These are phyloP conservation scores for Nakazawaea wickerhamii DNA, from an alignment of 805 yeast genomes.

Conservation along the genomic window DNA sequence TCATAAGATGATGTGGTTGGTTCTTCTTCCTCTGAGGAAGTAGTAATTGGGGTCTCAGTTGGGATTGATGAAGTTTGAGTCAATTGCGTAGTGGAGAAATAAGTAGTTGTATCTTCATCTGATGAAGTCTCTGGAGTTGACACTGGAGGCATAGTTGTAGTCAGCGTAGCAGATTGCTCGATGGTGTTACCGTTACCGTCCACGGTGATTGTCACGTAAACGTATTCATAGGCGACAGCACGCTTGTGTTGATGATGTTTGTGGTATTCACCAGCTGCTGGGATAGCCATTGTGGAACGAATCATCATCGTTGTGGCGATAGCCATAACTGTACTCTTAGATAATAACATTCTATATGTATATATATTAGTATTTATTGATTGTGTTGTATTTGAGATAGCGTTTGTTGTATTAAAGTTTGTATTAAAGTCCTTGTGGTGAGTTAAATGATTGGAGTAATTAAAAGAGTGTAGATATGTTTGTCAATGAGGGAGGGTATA, in stretches of 20 bases:
- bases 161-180: constrained; percentile 26
- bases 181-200: constrained; percentile 43
- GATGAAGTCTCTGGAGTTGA: constrained; percentile 20
- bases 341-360: constrained; percentile 2
- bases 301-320: constrained; percentile 21
- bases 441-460: background rate
- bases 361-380: background rate
- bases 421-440: background rate
- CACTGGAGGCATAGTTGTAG: constrained; percentile 19
- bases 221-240: constrained; percentile 44
- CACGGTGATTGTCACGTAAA: constrained; percentile 50
- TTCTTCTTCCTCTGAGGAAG: constrained; percentile 15
- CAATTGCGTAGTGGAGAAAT: constrained; percentile 20
- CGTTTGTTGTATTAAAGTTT: background rate
- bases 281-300: constrained; percentile 24
- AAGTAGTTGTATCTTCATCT: constrained; percentile 24
- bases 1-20: constrained; percentile 17
- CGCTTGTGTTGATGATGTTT: constrained; percentile 58
- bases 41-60: constrained; percentile 18
- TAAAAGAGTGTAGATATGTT: constrained; percentile 1
- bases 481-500: background rate
- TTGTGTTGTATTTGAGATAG: background rate
- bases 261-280: constrained; percentile 33
- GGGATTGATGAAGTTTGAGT: constrained; percentile 19
- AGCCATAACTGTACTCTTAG: constrained; percentile 21